Evolutionary conservation across 768 basidiomycete genomes (phyloP).

Genomic region (Macrolepiota albuminosa): DNA sequence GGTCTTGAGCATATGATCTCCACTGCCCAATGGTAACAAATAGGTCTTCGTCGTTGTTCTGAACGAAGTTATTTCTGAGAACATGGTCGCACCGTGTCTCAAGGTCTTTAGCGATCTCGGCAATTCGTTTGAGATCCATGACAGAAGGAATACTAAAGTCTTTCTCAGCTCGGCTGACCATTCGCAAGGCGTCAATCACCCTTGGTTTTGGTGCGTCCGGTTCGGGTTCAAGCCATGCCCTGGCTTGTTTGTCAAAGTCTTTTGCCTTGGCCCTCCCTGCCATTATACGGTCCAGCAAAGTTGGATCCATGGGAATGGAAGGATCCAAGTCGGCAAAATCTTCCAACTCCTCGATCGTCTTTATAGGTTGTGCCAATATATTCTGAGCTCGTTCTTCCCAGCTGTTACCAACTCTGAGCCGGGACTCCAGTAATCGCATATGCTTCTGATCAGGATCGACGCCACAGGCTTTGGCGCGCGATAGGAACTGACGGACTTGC

Average conservation of each 20-base stretch:
- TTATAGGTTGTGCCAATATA: constrained; percentile 62
- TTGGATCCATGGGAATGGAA: constrained; percentile 65
- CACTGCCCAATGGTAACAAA: constrained; percentile 73
- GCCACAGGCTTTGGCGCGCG: constrained; percentile 64
- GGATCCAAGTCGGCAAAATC: constrained; percentile 62
- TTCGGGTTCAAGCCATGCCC: constrained; percentile 62
- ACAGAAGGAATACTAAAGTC: constrained; percentile 71
- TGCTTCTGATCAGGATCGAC: constrained; percentile 62
- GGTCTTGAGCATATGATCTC: constrained; percentile 65
- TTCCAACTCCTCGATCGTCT: constrained; percentile 74
- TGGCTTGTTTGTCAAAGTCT: constrained; percentile 78
- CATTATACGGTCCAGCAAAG: constrained; percentile 61
- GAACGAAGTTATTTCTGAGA: constrained; percentile 53
- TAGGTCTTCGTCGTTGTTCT: constrained; percentile 53
- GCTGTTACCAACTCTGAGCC: constrained; percentile 60
- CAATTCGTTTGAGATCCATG: constrained; percentile 59
- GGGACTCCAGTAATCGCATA: constrained; percentile 58
- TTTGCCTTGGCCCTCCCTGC: constrained; percentile 62
- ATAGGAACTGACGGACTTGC: constrained; percentile 70
- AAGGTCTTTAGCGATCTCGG: constrained; percentile 74
- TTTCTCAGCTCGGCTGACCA: constrained; percentile 68
- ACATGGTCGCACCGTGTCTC: constrained; percentile 74
- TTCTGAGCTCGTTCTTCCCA: constrained; percentile 75
- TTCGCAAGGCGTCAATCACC: constrained; percentile 62
- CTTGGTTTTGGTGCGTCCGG: constrained; percentile 51